Base-by-base conservation (phyloP, 2,329 filamentous ascomycete species). In the Pseudogymnoascus sp. region DNA sequence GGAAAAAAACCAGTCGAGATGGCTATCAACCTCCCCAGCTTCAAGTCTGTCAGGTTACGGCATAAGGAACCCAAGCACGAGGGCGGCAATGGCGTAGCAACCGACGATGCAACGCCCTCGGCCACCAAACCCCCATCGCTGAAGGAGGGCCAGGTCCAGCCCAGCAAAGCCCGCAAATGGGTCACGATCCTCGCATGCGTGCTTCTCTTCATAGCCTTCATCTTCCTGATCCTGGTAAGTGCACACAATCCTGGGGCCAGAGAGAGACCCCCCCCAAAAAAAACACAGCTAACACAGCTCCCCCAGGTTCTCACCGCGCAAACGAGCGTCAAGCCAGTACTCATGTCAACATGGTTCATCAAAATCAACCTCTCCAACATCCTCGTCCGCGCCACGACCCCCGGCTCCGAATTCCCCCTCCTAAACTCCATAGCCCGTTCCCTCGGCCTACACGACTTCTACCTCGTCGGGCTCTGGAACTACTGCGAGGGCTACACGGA, bases 401-500 rank as follows among this genome's bases (percentile, higher is more conserved):
- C 31, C n/a, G 35, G 31, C 11, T 24, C 16, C 31, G 63, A 60
- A 2, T 87, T 96, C 63, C 89, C 89, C 0, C 81, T 96, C 53
- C 88, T 96, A 75, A 96, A 96, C 78, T 91, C 87, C 53, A 92
- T 96, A 68, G 91, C 92, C 3, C 87, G 90, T 61, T 90, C 88
- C 21, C 80, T 97, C 62, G 93, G 93, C 31, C 81, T 97, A 59
- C 91, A 96, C 74, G 93, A 97, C 75, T 97, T 96, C 76, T 97
- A 97, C 76, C 89, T 92, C 70, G 89, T 96, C 29, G 93, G 93
- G 5, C 77, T 97, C 42, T 97, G 93, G 93, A 88, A 87, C 65
- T 96, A 89, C 74, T 97, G 93, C 75, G 90, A 96, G 74, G 93
- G 93, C 19, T 96, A 93, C 75, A 79, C 84, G 63, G 81, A 83